phyloP scores from a whole-genome alignment of 106 monocot genomes.

The Dendrobium officinale region DNA sequence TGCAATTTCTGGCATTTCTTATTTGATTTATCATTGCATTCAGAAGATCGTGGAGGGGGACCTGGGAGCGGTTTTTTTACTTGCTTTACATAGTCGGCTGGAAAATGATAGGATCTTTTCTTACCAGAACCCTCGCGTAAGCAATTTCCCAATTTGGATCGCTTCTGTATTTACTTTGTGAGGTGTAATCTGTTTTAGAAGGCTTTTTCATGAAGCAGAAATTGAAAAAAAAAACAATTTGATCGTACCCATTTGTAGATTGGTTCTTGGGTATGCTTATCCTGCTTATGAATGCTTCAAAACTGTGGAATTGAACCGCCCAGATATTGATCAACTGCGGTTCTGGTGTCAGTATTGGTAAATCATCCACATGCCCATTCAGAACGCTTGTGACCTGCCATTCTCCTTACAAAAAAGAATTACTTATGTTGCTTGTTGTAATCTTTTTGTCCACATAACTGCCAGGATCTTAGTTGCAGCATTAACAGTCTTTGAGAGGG shows the following conservation, averaged over 20 bases:
- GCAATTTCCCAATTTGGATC: neutral
- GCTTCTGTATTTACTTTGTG: neutral
- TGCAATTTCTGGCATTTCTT: neutral
- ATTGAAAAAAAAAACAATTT: neutral
- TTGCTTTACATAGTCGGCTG: neutral
- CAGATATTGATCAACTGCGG: constrained; percentile 55
- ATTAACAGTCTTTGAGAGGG: constrained; percentile 63
- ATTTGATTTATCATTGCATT: neutral
- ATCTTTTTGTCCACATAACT: neutral
- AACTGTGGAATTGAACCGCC: constrained; percentile 56
- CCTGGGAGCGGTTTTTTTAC: neutral
- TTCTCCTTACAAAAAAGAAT: neutral
- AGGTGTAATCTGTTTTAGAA: neutral
- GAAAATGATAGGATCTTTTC: constrained; percentile 44
- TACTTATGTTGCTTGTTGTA: neutral
- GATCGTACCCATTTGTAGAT: constrained; percentile 13
- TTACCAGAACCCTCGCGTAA: constrained; percentile 32
- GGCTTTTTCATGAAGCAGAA: neutral
- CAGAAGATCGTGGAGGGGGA: neutral
- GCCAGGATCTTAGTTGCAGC: constrained; percentile 80
- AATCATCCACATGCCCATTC: neutral
- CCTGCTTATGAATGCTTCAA: constrained; percentile 74
- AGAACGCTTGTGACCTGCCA: neutral
- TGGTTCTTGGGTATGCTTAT: constrained; percentile 70
- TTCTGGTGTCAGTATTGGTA: constrained; percentile 83